Evolutionary conservation across 1,284 basidiomycete genomes (phyloP), one percentile per base, ranked within the genome.

Genomic region (Flammula alnicola): DNA sequence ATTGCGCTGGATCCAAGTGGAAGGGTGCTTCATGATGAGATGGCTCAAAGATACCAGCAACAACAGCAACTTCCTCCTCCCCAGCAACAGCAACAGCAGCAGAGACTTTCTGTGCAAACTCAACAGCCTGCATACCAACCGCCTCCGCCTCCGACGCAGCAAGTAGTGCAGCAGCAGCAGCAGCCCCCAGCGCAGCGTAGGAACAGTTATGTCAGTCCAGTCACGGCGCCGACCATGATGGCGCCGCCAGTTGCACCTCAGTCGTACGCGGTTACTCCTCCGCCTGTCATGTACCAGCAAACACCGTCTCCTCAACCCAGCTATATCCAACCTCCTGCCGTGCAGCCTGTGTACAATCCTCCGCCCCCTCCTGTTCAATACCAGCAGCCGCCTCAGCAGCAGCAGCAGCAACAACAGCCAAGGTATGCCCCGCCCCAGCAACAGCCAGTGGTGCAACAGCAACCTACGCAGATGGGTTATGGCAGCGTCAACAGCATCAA

Each of bases 1-100:
- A 94, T 95, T 55, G 77, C 82, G 8, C 73, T 95, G 12, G 91
- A 92, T 62, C 84, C 86, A 1, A 80, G 72, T 46, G 93, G 93
- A 6, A 80, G 84, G 11, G 91, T 95, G 8, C 76, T 86, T 17
- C 82, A 88, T 57, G 92, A 95, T 69, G 80, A 83, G 40, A 87
- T 94, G 84, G 90, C 91, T 8, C 75, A 80, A 33, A 67, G 72
- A 51, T 84, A 82, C 60, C 71, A 73, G 44, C 70, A 72, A 26
- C 70, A 69, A 25, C 67, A 67, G 22, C 69, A 64, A 48, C 57
- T 54, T 31, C 64, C 59, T 14, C 60, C 55, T 11, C 60, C 59
- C 16, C 62, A 60, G 36, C 63, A 55, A 19, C 63, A 63, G 31
- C 61, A 60, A 30, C 64, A 46, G 43, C 47, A 45, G 17, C 33